A percentile compares a stretch with the other conserved stretches of the same genome.
Evolutionary conservation across 2,329 filamentous ascomycete species (phyloP).

Genomic region (Xylariaceae sp.): DNA sequence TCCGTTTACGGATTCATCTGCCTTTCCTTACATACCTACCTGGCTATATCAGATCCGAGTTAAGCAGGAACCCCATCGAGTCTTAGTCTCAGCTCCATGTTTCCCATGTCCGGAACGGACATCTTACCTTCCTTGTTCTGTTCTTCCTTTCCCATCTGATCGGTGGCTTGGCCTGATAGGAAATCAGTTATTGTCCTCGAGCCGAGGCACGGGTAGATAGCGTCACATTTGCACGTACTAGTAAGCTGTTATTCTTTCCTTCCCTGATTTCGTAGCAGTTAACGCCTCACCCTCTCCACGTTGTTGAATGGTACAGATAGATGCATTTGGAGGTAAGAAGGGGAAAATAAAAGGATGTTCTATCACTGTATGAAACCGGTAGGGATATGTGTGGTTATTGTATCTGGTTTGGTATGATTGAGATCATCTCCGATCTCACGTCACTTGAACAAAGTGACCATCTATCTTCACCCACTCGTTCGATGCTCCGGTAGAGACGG

Average conservation of each 20-base stretch:
- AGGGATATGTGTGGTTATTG: too few species aligned
- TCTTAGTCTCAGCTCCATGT: not conserved
- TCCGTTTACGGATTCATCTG: too few species aligned
- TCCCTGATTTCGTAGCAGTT: not conserved
- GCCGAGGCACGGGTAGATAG: too few species aligned
- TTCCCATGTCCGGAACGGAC: not conserved
- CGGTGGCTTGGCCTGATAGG: not conserved
- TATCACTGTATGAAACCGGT: not conserved
- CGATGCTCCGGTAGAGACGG: not conserved
- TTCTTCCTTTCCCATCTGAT: not conserved
- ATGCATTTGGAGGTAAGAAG: not conserved
- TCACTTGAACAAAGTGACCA: not conserved
- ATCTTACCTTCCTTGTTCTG: not conserved
- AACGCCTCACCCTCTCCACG: not conserved
- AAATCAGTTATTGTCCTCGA: not conserved
- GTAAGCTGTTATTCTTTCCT: not conserved
- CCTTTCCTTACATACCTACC: too few species aligned
- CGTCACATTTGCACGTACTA: not conserved
- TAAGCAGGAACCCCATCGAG: not conserved
- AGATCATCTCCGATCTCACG: not conserved
- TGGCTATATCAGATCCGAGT: too few species aligned
- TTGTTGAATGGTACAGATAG: not conserved
- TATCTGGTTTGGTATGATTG: not conserved
- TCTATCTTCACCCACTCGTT: not conserved
- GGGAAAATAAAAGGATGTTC: not conserved